Percentiles rank a stretch among this genome's conserved stretches.
phyloP scores from a whole-genome alignment of 1,284 basidiomycete genomes.

The Sphaerobolus stellatus region DNA sequence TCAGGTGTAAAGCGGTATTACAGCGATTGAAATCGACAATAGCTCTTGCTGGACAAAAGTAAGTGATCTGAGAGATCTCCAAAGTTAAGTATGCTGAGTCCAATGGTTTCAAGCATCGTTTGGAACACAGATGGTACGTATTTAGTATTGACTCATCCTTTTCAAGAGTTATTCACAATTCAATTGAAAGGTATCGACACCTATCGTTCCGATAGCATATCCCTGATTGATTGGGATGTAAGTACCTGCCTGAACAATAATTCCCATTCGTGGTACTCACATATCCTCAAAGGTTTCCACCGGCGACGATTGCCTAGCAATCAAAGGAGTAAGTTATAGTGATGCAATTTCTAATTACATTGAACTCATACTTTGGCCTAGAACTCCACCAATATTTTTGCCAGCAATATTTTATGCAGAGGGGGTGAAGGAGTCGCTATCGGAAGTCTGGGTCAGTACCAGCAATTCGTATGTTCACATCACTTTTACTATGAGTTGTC shows the following conservation, averaged over 20 bases:
- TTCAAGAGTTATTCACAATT: neutral
- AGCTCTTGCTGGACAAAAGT: constrained; percentile 50
- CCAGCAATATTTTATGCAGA: constrained; percentile 51
- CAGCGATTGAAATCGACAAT: neutral
- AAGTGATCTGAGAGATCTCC: constrained; percentile 16
- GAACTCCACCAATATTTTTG: constrained; percentile 58
- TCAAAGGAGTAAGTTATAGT: constrained; percentile 53
- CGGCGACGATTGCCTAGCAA: constrained; percentile 67
- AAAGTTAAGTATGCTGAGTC: neutral
- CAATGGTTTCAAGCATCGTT: constrained; percentile 44
- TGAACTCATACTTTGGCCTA: constrained; percentile 22
- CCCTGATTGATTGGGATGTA: constrained; percentile 54
- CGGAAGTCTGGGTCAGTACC: constrained; percentile 64
- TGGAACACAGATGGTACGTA: constrained; percentile 61
- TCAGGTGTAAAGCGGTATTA: neutral
- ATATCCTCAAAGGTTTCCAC: constrained; percentile 41
- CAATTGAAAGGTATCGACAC: constrained; percentile 53
- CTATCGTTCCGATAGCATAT: constrained; percentile 53
- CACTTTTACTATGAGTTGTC: constrained; percentile 1
- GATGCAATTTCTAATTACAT: neutral
- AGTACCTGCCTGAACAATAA: constrained; percentile 14
- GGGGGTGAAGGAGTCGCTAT: constrained; percentile 66
- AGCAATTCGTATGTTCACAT: constrained; percentile 42
- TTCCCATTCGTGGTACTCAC: neutral
- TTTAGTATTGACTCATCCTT: neutral